A percentile compares a stretch with the other conserved stretches of the same genome.
Evolutionary conservation across 305 asterid genomes (phyloP).

Genomic region (Fraxinus greggii): DNA sequence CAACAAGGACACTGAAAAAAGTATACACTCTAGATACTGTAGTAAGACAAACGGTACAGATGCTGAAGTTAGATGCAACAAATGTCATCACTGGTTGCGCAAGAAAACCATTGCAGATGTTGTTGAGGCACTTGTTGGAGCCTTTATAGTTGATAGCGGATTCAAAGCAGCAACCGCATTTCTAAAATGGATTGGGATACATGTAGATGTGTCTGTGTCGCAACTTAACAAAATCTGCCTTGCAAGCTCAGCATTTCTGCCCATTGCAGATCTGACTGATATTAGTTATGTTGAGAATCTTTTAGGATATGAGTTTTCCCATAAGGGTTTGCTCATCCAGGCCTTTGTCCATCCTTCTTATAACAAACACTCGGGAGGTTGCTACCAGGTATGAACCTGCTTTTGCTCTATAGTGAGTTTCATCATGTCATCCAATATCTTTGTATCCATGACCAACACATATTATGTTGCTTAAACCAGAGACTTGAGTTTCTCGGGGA

Average conservation of each 20-base stretch:
- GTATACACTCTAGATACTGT: constrained; percentile 48
- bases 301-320: constrained; percentile 54
- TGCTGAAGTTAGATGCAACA: constrained; percentile 70
- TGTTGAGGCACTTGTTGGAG: constrained; percentile 92
- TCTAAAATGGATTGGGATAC: constrained; percentile 85
- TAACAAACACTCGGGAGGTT: constrained; percentile 74
- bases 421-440: background rate
- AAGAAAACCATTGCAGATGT: constrained; percentile 89
- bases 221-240: constrained; percentile 53
- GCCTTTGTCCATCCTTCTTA: constrained; percentile 95
- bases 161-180: constrained; percentile 84
- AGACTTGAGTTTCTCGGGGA: constrained; percentile 99
- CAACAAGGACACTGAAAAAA: constrained; percentile 50
- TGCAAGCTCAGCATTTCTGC: constrained; percentile 59
- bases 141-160: constrained; percentile 85
- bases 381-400: constrained; percentile 73
- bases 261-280: constrained; percentile 58
- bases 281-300: constrained; percentile 49
- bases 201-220: constrained; percentile 45
- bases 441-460: constrained; percentile 22
- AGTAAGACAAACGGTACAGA: constrained; percentile 35
- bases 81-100: constrained; percentile 79
- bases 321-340: constrained; percentile 88
- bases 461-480: constrained; percentile 48
- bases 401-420: constrained; percentile 15